Percentiles rank a stretch among this genome's conserved stretches.
Conservation (phyloP, 768 basidiomycete species). For the Boletus bicolor region DNA sequence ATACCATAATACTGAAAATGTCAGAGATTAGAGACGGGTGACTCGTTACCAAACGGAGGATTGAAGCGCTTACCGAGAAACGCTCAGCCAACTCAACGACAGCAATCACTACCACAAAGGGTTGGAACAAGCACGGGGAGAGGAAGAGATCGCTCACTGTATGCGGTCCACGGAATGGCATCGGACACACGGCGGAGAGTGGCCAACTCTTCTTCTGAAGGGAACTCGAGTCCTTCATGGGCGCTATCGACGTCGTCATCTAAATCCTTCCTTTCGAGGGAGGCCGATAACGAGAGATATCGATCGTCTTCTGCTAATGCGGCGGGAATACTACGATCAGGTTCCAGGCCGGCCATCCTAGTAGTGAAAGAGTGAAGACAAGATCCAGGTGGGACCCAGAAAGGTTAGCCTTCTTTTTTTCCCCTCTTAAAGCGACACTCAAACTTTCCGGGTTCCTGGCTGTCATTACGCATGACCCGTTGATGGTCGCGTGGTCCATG, state of each 20-base stretch:
- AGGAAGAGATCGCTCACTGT: constrained; percentile 20
- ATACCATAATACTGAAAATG: constrained; percentile 46
- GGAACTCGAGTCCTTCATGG: constrained; percentile 57
- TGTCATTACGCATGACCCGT: neutral
- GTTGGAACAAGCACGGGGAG: neutral
- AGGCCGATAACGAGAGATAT: neutral
- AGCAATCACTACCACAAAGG: constrained; percentile 49
- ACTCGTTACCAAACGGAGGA: neutral
- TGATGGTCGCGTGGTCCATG: neutral
- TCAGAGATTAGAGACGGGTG: neutral
- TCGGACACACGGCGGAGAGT: constrained; percentile 64
- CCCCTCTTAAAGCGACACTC: constrained; percentile 6
- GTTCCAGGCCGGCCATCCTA: constrained; percentile 11
- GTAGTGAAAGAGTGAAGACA: neutral
- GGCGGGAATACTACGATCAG: constrained; percentile 8
- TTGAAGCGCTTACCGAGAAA: constrained; percentile 51
- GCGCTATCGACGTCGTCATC: constrained; percentile 32
- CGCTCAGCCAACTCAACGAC: constrained; percentile 69
- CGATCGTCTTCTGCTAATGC: constrained; percentile 13
- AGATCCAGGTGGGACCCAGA: neutral
- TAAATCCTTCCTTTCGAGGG: constrained; percentile 26
- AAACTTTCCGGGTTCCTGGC: neutral
- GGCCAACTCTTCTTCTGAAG: constrained; percentile 56
- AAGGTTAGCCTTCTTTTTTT: neutral
- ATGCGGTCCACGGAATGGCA: constrained; percentile 54